Conservation (phyloP, 2,329 filamentous ascomycete genomes). For the Lecanosticta acicola region DNA sequence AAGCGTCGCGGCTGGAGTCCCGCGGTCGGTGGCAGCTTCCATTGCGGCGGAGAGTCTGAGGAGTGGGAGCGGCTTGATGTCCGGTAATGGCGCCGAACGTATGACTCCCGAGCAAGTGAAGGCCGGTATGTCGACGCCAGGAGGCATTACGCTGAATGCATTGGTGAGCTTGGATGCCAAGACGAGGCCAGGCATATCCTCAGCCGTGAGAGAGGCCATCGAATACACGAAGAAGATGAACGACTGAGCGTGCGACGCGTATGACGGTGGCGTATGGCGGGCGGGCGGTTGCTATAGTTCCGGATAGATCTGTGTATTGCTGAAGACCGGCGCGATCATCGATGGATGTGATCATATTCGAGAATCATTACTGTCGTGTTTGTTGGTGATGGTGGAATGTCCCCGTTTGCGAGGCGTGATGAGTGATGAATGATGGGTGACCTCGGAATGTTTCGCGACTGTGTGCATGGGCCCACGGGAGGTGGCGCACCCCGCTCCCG, state of each 20-base stretch:
- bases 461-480: too few species aligned
- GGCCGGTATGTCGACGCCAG: constrained; percentile 24
- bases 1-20: constrained; percentile 7
- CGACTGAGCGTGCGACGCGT: constrained; percentile 1
- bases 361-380: too few species aligned
- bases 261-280: too few species aligned
- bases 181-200: constrained; percentile 4
- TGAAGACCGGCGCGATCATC: too few species aligned
- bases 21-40: constrained; percentile 17
- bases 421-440: too few species aligned
- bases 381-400: too few species aligned
- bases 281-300: too few species aligned
- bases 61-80: constrained; percentile 19
- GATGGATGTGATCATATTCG: too few species aligned
- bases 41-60: constrained; percentile 19
- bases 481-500: too few species aligned
- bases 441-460: too few species aligned
- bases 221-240: constrained; percentile 11
- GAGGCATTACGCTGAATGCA: constrained; percentile 23
- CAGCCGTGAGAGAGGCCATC: constrained; percentile 8
- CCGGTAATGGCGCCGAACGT: constrained; percentile 5
- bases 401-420: too few species aligned
- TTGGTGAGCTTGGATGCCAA: constrained; percentile 18
- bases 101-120: constrained; percentile 26
- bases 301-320: too few species aligned